These are phyloP conservation scores for Neofusicoccum ribis DNA, from an alignment of 2,329 filamentous ascomycete species.

Conservation along the genomic window DNA sequence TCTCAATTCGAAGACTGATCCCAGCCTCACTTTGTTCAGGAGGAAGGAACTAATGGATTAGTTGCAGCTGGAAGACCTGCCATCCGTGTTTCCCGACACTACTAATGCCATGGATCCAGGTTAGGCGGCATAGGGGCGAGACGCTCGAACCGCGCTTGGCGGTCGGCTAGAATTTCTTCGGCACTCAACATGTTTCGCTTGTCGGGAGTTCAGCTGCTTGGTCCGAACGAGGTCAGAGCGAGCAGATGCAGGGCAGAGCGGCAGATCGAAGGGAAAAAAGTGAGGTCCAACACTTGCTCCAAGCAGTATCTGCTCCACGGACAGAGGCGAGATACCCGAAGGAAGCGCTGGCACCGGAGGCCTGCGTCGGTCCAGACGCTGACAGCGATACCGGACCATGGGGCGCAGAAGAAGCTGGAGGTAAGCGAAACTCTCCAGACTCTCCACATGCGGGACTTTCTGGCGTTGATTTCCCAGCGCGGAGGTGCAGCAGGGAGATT, in stretches of 20 bases:
- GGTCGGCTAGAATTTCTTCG: slow-evolving; percentile 1
- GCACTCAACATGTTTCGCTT: background rate
- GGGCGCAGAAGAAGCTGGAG: slow-evolving; percentile 1
- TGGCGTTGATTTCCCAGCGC: background rate
- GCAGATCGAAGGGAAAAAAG: background rate
- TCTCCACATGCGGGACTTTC: slow-evolving; percentile 13
- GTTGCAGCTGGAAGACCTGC: background rate
- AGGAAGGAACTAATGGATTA: background rate
- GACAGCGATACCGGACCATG: slow-evolving; percentile 5
- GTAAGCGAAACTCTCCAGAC: slow-evolving; percentile 1
- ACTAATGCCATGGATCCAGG: background rate
- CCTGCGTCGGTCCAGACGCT: background rate
- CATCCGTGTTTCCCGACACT: background rate
- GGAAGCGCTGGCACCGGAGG: background rate
- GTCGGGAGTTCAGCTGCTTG: background rate
- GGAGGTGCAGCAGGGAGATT: background rate
- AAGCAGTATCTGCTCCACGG: slow-evolving; percentile 10
- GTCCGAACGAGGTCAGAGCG: background rate
- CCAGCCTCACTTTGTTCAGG: slow-evolving; percentile 7
- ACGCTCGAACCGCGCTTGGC: background rate
- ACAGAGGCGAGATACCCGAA: slow-evolving; percentile 4
- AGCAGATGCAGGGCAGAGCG: slow-evolving; percentile 3
- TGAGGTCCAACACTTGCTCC: background rate
- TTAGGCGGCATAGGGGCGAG: background rate
- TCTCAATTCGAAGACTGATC: background rate